Conservation (phyloP, 2,329 filamentous ascomycete genomes). For the Paecilomyces variotii region DNA sequence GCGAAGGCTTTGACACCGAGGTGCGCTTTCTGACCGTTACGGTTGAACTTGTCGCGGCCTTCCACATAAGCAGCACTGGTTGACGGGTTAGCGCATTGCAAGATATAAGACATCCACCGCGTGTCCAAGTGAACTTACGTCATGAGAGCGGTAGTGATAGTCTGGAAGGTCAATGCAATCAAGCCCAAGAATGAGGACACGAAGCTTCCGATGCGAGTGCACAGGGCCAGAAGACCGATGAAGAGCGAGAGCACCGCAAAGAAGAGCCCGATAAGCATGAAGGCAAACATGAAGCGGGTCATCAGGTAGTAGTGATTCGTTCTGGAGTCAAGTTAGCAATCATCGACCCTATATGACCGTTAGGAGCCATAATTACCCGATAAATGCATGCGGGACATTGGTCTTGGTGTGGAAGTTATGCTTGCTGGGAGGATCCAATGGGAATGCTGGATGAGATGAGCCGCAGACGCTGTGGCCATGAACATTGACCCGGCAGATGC, state of each 20-base stretch:
- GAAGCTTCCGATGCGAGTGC: conserved; percentile 43
- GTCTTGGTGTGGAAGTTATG: conserved; percentile 52
- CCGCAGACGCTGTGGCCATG: conserved; percentile 57
- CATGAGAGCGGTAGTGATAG: conserved; percentile 50
- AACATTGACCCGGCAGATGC: conserved; percentile 59
- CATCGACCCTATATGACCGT: conserved; percentile 22
- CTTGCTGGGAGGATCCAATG: conserved; percentile 50
- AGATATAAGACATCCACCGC: too few relatives aligned
- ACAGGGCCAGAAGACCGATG: conserved; percentile 41
- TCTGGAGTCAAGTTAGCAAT: conserved; percentile 25
- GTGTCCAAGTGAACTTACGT: conserved; percentile 44
- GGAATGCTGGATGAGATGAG: conserved; percentile 53
- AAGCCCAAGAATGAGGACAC: conserved; percentile 46
- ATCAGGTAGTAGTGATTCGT: conserved; percentile 67
- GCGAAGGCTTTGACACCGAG: conserved; percentile 52
- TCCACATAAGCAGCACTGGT: conserved; percentile 51
- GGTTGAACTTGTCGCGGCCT: conserved; percentile 49
- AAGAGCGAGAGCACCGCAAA: conserved; percentile 50
- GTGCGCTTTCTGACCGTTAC: conserved; percentile 39
- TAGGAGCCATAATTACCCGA: conserved; percentile 36
- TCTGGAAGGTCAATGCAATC: conserved; percentile 52
- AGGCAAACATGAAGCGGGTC: conserved; percentile 88
- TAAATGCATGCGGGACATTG: conserved; percentile 47
- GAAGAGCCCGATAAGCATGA: conserved; percentile 77
- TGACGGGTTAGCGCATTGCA: background rate